Conservation (phyloP, 2,329 filamentous ascomycete species). For the Talaromyces sp. region DNA sequence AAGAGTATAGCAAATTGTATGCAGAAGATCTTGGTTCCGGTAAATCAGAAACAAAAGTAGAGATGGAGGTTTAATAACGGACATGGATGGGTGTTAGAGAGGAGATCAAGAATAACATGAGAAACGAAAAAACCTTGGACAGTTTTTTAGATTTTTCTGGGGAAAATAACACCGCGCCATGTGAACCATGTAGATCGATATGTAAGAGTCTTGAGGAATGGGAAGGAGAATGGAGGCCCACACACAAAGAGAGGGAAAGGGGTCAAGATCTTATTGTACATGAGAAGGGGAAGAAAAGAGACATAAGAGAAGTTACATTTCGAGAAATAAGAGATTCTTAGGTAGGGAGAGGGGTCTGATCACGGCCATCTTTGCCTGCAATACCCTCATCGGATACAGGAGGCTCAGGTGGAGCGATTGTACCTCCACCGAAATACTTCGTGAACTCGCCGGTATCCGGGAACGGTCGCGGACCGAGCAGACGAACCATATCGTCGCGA, state of each 20-base stretch:
- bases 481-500: constrained; percentile 84
- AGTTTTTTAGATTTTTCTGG: neutral
- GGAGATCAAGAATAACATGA: neutral
- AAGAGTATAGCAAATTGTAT: neutral
- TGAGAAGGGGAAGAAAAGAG: neutral
- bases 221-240: neutral
- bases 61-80: neutral
- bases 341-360: constrained; percentile 30
- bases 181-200: neutral
- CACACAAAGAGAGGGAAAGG: neutral
- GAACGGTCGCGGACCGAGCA: constrained; percentile 81
- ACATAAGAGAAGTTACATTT: neutral
- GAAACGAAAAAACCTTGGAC: neutral
- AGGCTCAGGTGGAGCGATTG: constrained; percentile 52
- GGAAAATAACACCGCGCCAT: constrained; percentile 9
- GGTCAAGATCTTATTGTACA: constrained; percentile 12
- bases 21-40: neutral
- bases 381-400: constrained; percentile 42
- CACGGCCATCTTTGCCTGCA: constrained; percentile 38
- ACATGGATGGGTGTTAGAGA: constrained; percentile 1
- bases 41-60: neutral
- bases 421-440: constrained; percentile 75
- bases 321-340: neutral
- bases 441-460: constrained; percentile 83
- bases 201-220: neutral